Evolutionary conservation across 768 basidiomycete genomes (phyloP), one percentile per base, ranked within the genome.

Genomic region (Agaricus subrufescens): DNA sequence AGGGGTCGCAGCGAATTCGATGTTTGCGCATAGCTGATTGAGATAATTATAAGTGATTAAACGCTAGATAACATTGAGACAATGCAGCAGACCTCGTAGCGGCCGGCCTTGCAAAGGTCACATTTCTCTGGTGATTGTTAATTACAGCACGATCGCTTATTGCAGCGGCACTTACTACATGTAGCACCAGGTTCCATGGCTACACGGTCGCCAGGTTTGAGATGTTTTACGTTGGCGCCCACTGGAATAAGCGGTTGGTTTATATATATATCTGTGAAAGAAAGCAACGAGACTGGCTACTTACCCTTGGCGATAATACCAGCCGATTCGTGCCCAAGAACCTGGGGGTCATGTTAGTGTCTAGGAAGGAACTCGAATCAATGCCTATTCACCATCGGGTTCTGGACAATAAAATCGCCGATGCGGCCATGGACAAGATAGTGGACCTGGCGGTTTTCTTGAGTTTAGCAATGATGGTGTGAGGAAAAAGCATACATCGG

Each of bases 271-370:
- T n/a, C 40, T 26, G 19, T 42, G 46, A 23, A 14, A 14, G 27
- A 0, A 46, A 14, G n/a, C 30, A 26, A n/a, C 9, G 31, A 8
- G 43, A 44, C 27, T 34, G 19, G 46, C n/a, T 48, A n/a, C 40
- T 62, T 51, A 86, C 89, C 81, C 75, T 86, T 87, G 54, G 73
- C 74, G 49, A 97, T 71, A 47, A 93, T 71, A 10, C 93, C 94
- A 27, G 92, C 77, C 2, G 92, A 93, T 73, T 98, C 96, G 66
- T 98, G 96, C 19, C 96, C 96, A 44, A 98, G 85, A 48, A 94
- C 89, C 93, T 91, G 69, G 39, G 40, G 38, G 15, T 26, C 19
- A 51, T 47, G 25, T 51, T 25, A 47, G 30, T 15, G 10, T 4
- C 25, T 42, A 30, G 23, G 31, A 19, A 25, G 30, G 19, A 37